These are phyloP conservation scores for Claviceps cyperi DNA, from an alignment of 2,329 filamentous ascomycete genomes.

Conservation along the genomic window DNA sequence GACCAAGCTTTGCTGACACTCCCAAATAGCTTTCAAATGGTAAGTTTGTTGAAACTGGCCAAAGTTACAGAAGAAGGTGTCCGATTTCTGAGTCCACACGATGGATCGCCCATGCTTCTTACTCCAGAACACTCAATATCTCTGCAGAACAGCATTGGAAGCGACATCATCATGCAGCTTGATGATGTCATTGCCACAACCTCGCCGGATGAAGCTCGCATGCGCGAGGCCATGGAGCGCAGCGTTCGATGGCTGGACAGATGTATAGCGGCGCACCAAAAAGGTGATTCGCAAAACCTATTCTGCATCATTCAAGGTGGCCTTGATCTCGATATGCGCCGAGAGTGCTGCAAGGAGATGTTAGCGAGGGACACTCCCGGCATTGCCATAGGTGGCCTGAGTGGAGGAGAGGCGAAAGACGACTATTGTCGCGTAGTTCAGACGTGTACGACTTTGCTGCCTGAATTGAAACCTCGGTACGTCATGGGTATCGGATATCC, in stretches of 20 bases:
- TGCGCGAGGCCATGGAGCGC: slow-evolving; percentile 88
- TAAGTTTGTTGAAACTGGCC: slow-evolving; percentile 83
- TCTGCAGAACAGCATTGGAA: slow-evolving; percentile 92
- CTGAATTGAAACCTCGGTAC: slow-evolving; percentile 88
- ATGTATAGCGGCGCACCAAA: slow-evolving; percentile 79
- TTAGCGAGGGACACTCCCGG: slow-evolving; percentile 80
- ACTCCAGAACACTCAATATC: slow-evolving; percentile 95
- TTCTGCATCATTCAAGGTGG: slow-evolving; percentile 99
- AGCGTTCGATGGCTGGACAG: slow-evolving; percentile 93
- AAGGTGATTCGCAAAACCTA: slow-evolving; percentile 72
- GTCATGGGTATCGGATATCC: slow-evolving; percentile 99
- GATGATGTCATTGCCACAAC: slow-evolving; percentile 97
- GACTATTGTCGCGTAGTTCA: slow-evolving; percentile 85
- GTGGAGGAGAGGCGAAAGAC: slow-evolving; percentile 85
- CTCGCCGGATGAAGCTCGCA: slow-evolving; percentile 73
- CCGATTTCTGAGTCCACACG: slow-evolving; percentile 88
- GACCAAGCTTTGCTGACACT: background rate
- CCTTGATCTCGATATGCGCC: slow-evolving; percentile 72
- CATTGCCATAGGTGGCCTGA: slow-evolving; percentile 89
- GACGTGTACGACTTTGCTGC: slow-evolving; percentile 71
- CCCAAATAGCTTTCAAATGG: slow-evolving; percentile 87
- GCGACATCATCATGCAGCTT: slow-evolving; percentile 98
- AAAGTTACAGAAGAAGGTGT: slow-evolving; percentile 93
- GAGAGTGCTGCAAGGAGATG: slow-evolving; percentile 77
- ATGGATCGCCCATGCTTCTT: slow-evolving; percentile 88